A percentile compares a stretch with the other conserved stretches of the same genome.
These are phyloP conservation scores for Neurospora sp. DNA, from an alignment of 495 filamentous ascomycete species.

Conservation along the genomic window DNA sequence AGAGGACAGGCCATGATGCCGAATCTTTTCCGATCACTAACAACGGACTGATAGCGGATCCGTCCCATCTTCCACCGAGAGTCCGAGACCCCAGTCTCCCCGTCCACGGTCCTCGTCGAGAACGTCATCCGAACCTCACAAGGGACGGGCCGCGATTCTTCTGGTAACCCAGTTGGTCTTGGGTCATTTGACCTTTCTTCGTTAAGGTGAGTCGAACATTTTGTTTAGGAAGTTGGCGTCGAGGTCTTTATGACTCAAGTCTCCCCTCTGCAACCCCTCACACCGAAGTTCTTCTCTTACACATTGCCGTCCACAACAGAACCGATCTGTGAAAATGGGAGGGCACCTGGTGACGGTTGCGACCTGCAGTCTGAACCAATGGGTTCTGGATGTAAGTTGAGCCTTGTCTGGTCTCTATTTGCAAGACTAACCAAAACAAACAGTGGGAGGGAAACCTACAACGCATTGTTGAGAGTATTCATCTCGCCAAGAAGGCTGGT, in stretches of 20 bases:
- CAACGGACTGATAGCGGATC: background rate
- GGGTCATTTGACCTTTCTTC: background rate
- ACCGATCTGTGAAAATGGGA: conserved; percentile 7
- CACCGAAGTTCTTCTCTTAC: background rate
- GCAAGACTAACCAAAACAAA: conserved; percentile 46
- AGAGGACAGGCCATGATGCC: background rate
- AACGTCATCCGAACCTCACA: background rate
- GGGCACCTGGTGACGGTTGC: conserved; percentile 33
- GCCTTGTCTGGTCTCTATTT: background rate
- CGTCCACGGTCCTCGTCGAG: background rate
- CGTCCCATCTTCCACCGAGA: background rate
- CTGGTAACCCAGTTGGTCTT: background rate
- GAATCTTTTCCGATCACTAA: background rate
- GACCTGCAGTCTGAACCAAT: conserved; percentile 45
- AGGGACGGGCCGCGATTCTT: background rate
- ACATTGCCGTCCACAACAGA: background rate
- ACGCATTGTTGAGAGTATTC: conserved; percentile 68
- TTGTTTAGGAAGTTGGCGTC: background rate
- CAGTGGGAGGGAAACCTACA: conserved; percentile 62
- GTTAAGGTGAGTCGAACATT: background rate
- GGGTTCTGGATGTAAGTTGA: conserved; percentile 56
- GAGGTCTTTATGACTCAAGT: background rate
- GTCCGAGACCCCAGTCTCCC: background rate
- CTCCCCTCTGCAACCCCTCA: background rate
- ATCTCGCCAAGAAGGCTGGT: conserved; percentile 56